A percentile compares a stretch with the other conserved stretches of the same genome.
Conservation (phyloP, 2,329 filamentous ascomycete genomes). For the Coniochaeta sp. region DNA sequence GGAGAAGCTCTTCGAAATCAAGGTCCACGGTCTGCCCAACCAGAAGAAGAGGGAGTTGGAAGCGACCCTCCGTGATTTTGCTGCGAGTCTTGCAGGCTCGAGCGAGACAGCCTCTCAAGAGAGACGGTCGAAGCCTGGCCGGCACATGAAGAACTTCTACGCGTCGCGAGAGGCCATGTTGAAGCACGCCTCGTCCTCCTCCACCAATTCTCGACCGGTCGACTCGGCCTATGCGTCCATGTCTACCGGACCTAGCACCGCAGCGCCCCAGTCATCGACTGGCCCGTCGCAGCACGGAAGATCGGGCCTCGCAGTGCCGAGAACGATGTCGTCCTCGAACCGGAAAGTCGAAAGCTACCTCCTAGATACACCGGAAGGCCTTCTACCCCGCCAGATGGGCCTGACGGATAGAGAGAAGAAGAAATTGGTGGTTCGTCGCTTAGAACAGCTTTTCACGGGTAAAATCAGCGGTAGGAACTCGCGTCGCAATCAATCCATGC, state of each 20-base stretch:
- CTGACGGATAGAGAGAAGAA: slow-evolving; percentile 71
- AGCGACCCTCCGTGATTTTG: slow-evolving; percentile 63
- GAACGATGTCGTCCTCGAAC: slow-evolving; percentile 36
- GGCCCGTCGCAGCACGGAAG: slow-evolving; percentile 9
- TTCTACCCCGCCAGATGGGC: slow-evolving; percentile 52
- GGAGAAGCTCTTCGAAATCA: slow-evolving; percentile 78
- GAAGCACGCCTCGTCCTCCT: slow-evolving; percentile 44
- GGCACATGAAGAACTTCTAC: slow-evolving; percentile 30
- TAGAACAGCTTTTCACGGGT: slow-evolving; percentile 79
- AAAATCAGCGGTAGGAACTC: slow-evolving; percentile 41
- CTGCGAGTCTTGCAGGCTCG: slow-evolving; percentile 50
- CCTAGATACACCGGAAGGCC: slow-evolving; percentile 61
- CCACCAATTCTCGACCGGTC: slow-evolving; percentile 45
- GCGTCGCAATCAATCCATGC: slow-evolving; percentile 14
- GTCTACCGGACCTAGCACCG: slow-evolving; percentile 31
- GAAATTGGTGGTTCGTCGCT: slow-evolving; percentile 64
- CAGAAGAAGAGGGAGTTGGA: slow-evolving; percentile 73
- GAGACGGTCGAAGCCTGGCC: slow-evolving; percentile 26
- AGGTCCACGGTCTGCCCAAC: slow-evolving; percentile 64
- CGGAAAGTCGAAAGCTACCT: slow-evolving; percentile 63
- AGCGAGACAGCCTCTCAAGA: slow-evolving; percentile 32
- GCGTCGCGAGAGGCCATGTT: slow-evolving; percentile 34
- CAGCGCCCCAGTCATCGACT: slow-evolving; percentile 30
- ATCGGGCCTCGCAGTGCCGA: slow-evolving; percentile 4
- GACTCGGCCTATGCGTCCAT: slow-evolving; percentile 65